Base-by-base conservation (phyloP, 768 basidiomycete genomes). In the Boletus eberwhitei region DNA sequence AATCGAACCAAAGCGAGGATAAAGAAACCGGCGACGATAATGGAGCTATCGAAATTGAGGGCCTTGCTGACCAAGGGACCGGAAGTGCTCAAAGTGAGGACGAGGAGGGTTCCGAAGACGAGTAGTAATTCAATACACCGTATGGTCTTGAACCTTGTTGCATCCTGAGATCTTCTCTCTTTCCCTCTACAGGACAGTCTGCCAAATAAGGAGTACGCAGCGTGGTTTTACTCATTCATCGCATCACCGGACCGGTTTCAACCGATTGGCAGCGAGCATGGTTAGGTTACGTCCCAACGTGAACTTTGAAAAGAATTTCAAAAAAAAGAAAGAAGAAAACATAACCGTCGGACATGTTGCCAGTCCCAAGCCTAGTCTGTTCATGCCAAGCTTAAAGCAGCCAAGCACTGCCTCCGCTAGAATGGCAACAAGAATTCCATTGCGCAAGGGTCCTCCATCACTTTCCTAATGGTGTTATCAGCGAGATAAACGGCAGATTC, bases 31-130 rank as follows among this genome's bases (percentile, higher is more conserved):
- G 69, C 29, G 71, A 72, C 37, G 71, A 73, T 31, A 66, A 67
- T 52, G 75, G 63, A 50, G 69, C 69, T 9, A 71, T 86, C 54
- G 76, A 84, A 62, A 87, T 88, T 53, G 86, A 87, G 71, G 86
- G 84, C 37, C 68, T 87, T 50, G 62, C 67, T 50, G 59, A 69
- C 49, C 64, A 64, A 48, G 70, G 61, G 41, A 63, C 55, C 17
- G 61, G 59, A 24, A 53, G 62, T 45, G 72, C 66, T 50, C 61
- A 55, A 47, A 69, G 67, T 55, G 66, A 67, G 34, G 59, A 54
- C 3, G 64, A 61, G 14, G 64, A 51, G 43, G 59, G 63, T 62
- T 69, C 68, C 45, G 70, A 72, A 46, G 68, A 71, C n/a, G 65
- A 66, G 16, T 64, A 62, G 55, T 58, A 61, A 64, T 60, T 44